These are phyloP conservation scores for Aplosporella prunicola DNA, from an alignment of 2,329 filamentous ascomycete genomes.

Conservation along the genomic window DNA sequence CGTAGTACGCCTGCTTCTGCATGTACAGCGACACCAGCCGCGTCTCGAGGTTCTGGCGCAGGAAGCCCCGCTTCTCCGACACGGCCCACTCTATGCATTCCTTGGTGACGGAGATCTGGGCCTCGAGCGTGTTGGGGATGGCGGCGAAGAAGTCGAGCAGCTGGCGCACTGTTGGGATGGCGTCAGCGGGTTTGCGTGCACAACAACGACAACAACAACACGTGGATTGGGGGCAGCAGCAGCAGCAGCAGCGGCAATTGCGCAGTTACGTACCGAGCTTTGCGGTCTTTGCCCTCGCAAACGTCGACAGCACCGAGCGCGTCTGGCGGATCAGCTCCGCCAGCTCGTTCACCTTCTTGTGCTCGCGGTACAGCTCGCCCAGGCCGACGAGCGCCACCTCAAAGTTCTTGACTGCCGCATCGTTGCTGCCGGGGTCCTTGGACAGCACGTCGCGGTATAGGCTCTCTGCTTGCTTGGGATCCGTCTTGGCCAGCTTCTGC, in stretches of 20 bases:
- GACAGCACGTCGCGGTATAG: constrained; percentile 86
- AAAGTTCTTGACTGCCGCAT: constrained; percentile 82
- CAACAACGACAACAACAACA: not conserved
- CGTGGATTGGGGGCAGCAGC: too few species aligned
- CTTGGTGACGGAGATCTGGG: constrained; percentile 90
- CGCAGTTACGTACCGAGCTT: constrained; percentile 68
- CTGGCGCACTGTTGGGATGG: constrained; percentile 66
- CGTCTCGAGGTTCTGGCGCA: constrained; percentile 96
- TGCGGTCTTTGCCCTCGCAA: constrained; percentile 97
- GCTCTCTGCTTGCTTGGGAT: constrained; percentile 74
- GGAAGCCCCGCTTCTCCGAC: constrained; percentile 85
- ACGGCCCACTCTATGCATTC: constrained; percentile 99
- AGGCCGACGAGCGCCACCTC: constrained; percentile 80
- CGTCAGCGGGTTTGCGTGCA: not conserved
- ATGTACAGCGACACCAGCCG: constrained; percentile 90
- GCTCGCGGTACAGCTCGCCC: constrained; percentile 86
- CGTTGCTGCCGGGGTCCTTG: constrained; percentile 72
- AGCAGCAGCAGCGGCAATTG: not conserved
- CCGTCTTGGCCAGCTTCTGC: constrained; percentile 68
- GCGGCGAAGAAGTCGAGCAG: constrained; percentile 89
- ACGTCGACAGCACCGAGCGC: constrained; percentile 82
- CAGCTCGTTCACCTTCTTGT: constrained; percentile 73
- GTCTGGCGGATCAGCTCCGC: constrained; percentile 85
- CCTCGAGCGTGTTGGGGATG: constrained; percentile 90
- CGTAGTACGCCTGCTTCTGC: constrained; percentile 95